A percentile compares a stretch with the other conserved stretches of the same genome.
phyloP scores from a whole-genome alignment of 805 yeast species.

The Ascoidea tarda region DNA sequence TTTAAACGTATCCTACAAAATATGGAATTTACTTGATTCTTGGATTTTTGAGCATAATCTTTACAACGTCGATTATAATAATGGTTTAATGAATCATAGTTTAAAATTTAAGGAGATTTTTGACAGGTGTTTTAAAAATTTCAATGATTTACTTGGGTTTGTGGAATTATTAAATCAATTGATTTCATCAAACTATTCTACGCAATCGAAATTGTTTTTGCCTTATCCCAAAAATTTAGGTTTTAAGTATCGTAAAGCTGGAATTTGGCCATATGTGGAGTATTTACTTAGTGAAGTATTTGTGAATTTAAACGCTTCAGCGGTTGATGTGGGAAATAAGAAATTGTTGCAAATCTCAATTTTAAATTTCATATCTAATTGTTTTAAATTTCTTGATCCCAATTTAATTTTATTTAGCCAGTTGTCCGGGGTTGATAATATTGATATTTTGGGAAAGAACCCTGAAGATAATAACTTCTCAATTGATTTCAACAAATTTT shows the following conservation, averaged over 20 bases:
- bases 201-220: conserved; percentile 21
- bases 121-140: conserved; percentile 29
- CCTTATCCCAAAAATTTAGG: conserved; percentile 59
- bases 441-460: conserved; percentile 32
- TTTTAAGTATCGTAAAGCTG: conserved; percentile 38
- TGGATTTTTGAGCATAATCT: conserved; percentile 35
- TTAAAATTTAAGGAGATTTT: conserved; percentile 26
- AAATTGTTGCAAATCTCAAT: conserved; percentile 37
- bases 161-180: conserved; percentile 34
- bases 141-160: conserved; percentile 49
- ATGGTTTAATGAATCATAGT: conserved; percentile 10
- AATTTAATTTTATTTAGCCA: conserved; percentile 36
- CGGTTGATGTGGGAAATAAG: conserved; percentile 18
- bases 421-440: conserved; percentile 30
- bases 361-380: conserved; percentile 33
- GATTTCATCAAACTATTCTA: conserved; percentile 11
- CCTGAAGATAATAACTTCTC: conserved; percentile 5
- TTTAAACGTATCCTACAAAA: conserved; percentile 25
- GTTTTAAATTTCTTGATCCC: conserved; percentile 37
- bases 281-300: conserved; percentile 57
- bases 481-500: conserved; percentile 28
- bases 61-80: conserved; percentile 14
- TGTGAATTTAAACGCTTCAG: conserved; percentile 22
- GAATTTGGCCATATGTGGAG: conserved; percentile 72
- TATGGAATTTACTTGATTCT: conserved; percentile 60